A percentile compares a stretch with the other conserved stretches of the same genome.
These are phyloP conservation scores for Psilocybe tampanensis DNA, from an alignment of 768 basidiomycete genomes.

Conservation along the genomic window DNA sequence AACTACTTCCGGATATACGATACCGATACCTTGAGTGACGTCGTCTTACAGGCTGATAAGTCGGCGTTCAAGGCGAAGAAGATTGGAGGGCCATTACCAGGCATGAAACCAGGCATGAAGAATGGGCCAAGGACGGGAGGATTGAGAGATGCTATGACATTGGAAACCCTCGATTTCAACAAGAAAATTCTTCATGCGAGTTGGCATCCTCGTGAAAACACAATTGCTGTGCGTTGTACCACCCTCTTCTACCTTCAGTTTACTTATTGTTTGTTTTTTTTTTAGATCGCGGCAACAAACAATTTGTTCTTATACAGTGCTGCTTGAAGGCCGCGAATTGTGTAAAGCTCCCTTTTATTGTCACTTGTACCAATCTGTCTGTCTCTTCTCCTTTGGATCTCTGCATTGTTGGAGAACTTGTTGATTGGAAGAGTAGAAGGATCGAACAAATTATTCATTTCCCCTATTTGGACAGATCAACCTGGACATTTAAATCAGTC, in stretches of 20 bases:
- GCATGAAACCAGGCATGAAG: constrained; percentile 68
- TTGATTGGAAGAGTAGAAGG: constrained; percentile 24
- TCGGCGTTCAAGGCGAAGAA: constrained; percentile 99
- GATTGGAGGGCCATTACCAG: constrained; percentile 84
- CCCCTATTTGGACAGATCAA: constrained; percentile 18
- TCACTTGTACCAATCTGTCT: constrained; percentile 18
- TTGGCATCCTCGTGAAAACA: constrained; percentile 99
- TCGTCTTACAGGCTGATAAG: constrained; percentile 97
- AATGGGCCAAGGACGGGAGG: constrained; percentile 75
- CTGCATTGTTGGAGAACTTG: constrained; percentile 15
- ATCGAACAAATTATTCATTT: constrained; percentile 20
- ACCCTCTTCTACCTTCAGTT: background rate
- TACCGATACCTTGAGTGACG: constrained; percentile 81
- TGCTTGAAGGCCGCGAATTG: constrained; percentile 40
- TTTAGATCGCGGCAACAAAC: constrained; percentile 94
- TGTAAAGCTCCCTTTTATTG: constrained; percentile 13
- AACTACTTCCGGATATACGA: constrained; percentile 99
- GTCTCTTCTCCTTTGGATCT: constrained; percentile 13
- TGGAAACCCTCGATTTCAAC: constrained; percentile 88
- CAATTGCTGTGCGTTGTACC: constrained; percentile 79
- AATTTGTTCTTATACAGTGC: constrained; percentile 90
- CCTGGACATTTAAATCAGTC: constrained; percentile 4
- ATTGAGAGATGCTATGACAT: constrained; percentile 84
- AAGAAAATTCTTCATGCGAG: constrained; percentile 96
- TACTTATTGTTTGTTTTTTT: constrained; percentile 4